Evolutionary conservation across 306 rosid genomes (phyloP), one percentile per base, ranked within the genome.

Genomic region (Pterocarpus macrocarpus): DNA sequence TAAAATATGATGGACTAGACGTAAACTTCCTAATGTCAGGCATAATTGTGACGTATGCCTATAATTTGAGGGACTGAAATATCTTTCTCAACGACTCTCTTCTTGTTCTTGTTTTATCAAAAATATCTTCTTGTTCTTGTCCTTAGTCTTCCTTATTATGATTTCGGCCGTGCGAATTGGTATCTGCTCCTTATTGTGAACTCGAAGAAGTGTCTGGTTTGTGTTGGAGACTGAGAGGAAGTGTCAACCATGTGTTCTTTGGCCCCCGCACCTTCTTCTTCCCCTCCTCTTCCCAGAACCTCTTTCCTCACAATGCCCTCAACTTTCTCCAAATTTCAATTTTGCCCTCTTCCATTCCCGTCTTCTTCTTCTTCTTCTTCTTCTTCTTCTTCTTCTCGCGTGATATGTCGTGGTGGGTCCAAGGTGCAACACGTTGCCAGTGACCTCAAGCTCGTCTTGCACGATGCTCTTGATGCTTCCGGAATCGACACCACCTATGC

Each of bases 381-480:
- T 28, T 39, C 65, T 34, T 68, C 43, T 4, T 50, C 86, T 4
- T 58, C 75, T 38, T 73, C 82, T 15, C 92, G 94, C 28, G 34
- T 86, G 1, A 7, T 71, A 4, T 89, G 95, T 71, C 71, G 70
- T 9, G 84, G 59, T 30, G 85, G 79, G 1, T 78, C 85, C 34
- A 80, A 65, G 9, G 75, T 80, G 5, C 86, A 53, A 58, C 38
- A 45, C 71, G 70, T 65, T 5, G 65, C 66, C 75, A 75, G 67
- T 45, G 86, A 90, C 86, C 84, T 84, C 74, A 86, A 90, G 0
- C 86, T 93, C 73, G 88, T 86, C 35, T 89, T 93, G 53, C 98
- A 90, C 80, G 94, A 93, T 65, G 91, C 97, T 69, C 88, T 95
- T 57, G 91, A 91, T 76, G 91, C 97, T 71, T 89, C 93, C 75